Evolutionary conservation across 352 stramenopile species (phyloP).

Genomic region (Pythium guiyangense): DNA sequence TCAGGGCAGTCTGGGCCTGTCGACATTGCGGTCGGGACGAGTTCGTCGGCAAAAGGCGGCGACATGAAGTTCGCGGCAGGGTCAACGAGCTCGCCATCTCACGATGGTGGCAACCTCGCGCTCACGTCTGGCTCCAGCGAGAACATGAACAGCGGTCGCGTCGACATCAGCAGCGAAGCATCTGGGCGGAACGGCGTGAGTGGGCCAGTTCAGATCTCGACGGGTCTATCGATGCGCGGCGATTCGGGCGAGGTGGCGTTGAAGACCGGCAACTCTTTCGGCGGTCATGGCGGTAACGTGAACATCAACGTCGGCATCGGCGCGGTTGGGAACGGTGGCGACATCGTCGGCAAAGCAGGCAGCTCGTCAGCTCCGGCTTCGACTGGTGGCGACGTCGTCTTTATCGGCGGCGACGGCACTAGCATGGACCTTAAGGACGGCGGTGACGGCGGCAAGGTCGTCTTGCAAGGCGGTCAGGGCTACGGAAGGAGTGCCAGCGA

Average conservation of each 20-base stretch:
- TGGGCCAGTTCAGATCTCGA: constrained; percentile 59
- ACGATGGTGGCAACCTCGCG: constrained; percentile 73
- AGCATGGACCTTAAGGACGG: constrained; percentile 49
- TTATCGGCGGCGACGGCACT: constrained; percentile 38
- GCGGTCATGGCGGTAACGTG: constrained; percentile 64
- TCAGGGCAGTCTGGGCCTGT: constrained; percentile 36
- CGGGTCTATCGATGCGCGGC: constrained; percentile 46
- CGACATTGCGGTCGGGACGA: constrained; percentile 50
- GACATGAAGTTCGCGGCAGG: constrained; percentile 69
- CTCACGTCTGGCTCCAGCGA: constrained; percentile 73
- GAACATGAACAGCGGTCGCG: constrained; percentile 63
- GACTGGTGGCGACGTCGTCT: constrained; percentile 39
- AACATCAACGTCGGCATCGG: constrained; percentile 55
- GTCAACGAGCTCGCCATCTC: constrained; percentile 21
- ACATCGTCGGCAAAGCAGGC: constrained; percentile 68
- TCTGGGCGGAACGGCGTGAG: constrained; percentile 75
- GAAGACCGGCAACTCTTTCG: constrained; percentile 54
- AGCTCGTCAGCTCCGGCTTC: constrained; percentile 33
- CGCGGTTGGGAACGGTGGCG: constrained; percentile 43
- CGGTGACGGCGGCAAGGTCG: constrained; percentile 61
- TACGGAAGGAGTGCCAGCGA: constrained; percentile 42
- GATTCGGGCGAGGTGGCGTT: constrained; percentile 70
- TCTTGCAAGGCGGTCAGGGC: constrained; percentile 57
- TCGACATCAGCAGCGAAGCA: constrained; percentile 70
- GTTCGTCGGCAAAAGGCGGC: constrained; percentile 53